A percentile compares a stretch with the other conserved stretches of the same genome.
Evolutionary conservation across 2,329 filamentous ascomycete species (phyloP).

Genomic region (Pseudodiploospora longispora): DNA sequence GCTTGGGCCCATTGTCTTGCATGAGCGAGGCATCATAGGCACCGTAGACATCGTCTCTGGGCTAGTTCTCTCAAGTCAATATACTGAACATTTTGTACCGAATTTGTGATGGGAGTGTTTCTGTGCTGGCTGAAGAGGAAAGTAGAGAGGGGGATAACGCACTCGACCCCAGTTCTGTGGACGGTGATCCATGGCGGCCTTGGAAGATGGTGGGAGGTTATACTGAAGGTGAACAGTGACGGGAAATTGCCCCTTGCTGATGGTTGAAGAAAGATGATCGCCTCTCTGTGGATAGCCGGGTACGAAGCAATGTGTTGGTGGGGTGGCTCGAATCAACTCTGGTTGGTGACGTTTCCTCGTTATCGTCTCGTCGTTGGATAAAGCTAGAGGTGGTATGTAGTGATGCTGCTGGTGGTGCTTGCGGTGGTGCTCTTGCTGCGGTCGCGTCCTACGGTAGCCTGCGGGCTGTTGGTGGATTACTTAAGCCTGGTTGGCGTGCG

Average conservation of each 20-base stretch:
- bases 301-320: too few species aligned
- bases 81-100: neutral
- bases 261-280: too few species aligned
- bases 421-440: constrained; percentile 6
- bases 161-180: constrained; percentile 67
- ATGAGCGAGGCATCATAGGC: constrained; percentile 85
- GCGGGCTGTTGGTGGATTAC: constrained; percentile 16
- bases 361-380: too few species aligned
- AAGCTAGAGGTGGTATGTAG: constrained; percentile 4
- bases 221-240: neutral
- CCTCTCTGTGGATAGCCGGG: too few species aligned
- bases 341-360: too few species aligned
- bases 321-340: too few species aligned
- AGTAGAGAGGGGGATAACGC: constrained; percentile 27
- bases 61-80: constrained; percentile 42
- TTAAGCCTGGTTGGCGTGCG: constrained; percentile 16
- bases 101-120: neutral
- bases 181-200: constrained; percentile 56
- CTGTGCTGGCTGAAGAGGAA: neutral
- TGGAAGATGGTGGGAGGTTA: constrained; percentile 4
- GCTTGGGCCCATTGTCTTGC: constrained; percentile 59
- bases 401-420: constrained; percentile 10
- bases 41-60: constrained; percentile 94
- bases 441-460: constrained; percentile 31
- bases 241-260: too few species aligned